Evolutionary conservation across 2,329 filamentous ascomycete species (phyloP), one percentile per base, ranked within the genome.

Genomic region (Monilinia fructigena): DNA sequence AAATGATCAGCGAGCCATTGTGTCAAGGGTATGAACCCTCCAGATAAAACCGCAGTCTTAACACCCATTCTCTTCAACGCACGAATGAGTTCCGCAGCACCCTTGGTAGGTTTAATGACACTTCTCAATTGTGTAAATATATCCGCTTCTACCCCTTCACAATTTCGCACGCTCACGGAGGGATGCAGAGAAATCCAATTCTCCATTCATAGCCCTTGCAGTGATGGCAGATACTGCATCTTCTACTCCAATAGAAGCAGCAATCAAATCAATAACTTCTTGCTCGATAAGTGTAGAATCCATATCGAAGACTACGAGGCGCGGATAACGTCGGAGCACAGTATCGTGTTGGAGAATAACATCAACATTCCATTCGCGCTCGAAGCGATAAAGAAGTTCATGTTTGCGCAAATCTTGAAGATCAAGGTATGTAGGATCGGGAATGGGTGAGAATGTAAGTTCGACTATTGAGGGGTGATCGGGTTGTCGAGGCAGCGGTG

Each of bases 221-320:
- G 95, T 99, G 72, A 99, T 98, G 73, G 89, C 87, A 12, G 92
- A 90, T 50, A 99, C 94, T 73, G 91, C 82, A 63, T 87, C 87
- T 72, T 92, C 87, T n/a, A 96, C 85, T 63, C 92, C 91, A 2
- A 97, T 86, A 48, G 90, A 90, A 64, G 90, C 88, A 4, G 95
- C 95, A 66, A 99, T 89, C 74, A 98, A 88, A 78, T 99, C 95
- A 76, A 99, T 98, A 68, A 97, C 93, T 80, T 99, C 95, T 78
- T 99, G 93, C 64, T 94, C 90, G 76, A 99, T 98, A 68, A 99
- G 85, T 0, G 95, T 99, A 78, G 90, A 95, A 80, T 99, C 95
- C 95, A 99, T 99, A 78, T 99, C 95, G 75, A 99, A 99, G 42
- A 97, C 92, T 4, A 94, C 93, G 14, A 98, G 82, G 11, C 94